Evolutionary conservation across 306 rosid species (phyloP).

Genomic region (Herpetospermum pedunculosum): DNA sequence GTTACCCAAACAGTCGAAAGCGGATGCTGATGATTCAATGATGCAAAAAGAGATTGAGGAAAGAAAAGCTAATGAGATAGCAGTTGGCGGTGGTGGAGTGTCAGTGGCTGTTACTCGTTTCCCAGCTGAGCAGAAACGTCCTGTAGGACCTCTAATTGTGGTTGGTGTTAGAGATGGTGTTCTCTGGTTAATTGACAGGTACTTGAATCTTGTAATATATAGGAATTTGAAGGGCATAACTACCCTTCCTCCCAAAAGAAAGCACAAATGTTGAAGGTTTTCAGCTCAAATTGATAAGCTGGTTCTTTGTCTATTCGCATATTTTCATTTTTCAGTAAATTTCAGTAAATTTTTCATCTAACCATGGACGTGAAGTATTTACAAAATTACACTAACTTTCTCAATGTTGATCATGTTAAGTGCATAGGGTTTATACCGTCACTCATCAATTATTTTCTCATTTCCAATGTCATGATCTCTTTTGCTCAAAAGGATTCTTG

Average conservation of each 20-base stretch:
- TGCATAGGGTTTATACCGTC: not conserved
- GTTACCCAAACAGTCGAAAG: constrained; percentile 65
- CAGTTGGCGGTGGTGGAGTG: constrained; percentile 99
- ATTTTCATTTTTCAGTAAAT: not conserved
- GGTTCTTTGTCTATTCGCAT: not conserved
- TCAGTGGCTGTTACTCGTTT: constrained; percentile 93
- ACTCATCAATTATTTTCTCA: not conserved
- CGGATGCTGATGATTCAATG: constrained; percentile 54
- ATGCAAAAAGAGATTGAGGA: constrained; percentile 51
- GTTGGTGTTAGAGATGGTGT: constrained; percentile 98
- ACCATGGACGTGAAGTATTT: not conserved
- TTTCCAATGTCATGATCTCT: not conserved
- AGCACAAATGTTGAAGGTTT: not conserved
- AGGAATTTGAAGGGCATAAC: not conserved
- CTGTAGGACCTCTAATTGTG: constrained; percentile 82
- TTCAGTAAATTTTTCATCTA: not conserved
- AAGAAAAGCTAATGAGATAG: constrained; percentile 71
- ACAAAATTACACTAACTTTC: not conserved
- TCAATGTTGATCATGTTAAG: not conserved
- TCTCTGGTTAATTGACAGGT: constrained; percentile 99
- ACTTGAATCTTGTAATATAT: constrained; percentile 7
- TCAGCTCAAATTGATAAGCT: not conserved
- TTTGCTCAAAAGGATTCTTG: not conserved
- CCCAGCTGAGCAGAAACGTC: constrained; percentile 94
- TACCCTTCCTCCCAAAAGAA: not conserved